These are phyloP conservation scores for Chlamydomonas schloesseri DNA, from an alignment of 139 green algal species.

Conservation along the genomic window DNA sequence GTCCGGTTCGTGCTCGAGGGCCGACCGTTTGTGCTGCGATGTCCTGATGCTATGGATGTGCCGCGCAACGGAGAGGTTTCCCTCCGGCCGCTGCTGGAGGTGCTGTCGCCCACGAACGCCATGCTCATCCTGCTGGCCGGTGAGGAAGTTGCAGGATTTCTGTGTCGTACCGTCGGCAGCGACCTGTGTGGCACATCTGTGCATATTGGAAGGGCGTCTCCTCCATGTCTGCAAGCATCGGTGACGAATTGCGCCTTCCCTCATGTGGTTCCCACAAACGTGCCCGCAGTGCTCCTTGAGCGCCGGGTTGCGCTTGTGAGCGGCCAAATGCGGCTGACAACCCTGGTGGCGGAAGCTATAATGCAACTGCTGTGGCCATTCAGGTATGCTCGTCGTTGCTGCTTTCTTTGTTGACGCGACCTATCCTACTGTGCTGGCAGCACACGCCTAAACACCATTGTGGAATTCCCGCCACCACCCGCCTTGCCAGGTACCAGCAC, in stretches of 20 bases:
- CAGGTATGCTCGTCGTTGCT: no score
- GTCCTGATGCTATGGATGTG: neutral
- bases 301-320: conserved; percentile 58
- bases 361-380: conserved; percentile 64
- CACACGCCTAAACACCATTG: no score
- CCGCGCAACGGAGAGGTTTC: conserved; percentile 48
- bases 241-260: no score
- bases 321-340: conserved; percentile 51
- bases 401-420: no score
- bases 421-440: no score
- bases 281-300: conserved; percentile 62
- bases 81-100: conserved; percentile 55
- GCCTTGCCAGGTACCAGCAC: conserved; percentile 52
- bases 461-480: no score
- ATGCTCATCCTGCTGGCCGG: conserved; percentile 54
- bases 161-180: neutral
- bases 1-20: conserved; percentile 48
- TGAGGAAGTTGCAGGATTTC: neutral
- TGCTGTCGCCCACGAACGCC: conserved; percentile 49
- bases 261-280: no score
- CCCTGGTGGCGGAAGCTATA: conserved; percentile 49
- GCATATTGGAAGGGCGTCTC: no score
- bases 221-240: no score
- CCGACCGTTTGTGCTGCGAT: neutral
- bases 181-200: neutral